Percentiles rank a stretch among this genome's conserved stretches.
These are phyloP conservation scores for Aspergillus costaricaensis DNA, from an alignment of 2,329 filamentous ascomycete species.

Conservation along the genomic window DNA sequence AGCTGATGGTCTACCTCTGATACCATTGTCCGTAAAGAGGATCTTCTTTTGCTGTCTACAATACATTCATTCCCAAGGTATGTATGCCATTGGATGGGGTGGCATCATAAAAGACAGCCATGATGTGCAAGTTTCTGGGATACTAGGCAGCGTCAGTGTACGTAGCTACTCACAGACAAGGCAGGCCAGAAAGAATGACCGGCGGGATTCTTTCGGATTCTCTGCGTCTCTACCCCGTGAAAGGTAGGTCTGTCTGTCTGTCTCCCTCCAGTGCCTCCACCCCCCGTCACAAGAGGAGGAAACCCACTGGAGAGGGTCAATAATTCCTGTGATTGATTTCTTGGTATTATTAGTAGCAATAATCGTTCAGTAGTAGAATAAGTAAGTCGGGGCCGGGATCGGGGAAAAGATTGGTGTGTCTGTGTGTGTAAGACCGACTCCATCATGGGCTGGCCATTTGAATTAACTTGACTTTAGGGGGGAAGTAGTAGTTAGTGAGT, in stretches of 20 bases:
- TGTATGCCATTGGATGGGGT: background rate
- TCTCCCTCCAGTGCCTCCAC: no score
- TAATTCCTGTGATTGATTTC: background rate
- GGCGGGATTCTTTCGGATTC: constrained; percentile 4
- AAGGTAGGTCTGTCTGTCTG: background rate
- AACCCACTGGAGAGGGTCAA: background rate
- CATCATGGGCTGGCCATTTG: background rate
- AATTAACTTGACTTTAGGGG: background rate
- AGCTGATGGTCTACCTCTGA: background rate
- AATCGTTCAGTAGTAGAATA: background rate
- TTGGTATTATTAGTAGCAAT: constrained; percentile 1
- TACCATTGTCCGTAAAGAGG: no score
- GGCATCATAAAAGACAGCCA: background rate
- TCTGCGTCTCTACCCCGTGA: constrained; percentile 9
- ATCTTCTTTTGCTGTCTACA: no score
- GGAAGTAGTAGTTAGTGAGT: background rate
- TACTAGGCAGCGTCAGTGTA: background rate
- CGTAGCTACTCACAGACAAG: background rate
- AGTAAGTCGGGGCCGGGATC: background rate
- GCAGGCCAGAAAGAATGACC: background rate
- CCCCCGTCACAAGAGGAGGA: background rate
- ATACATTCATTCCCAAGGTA: no score
- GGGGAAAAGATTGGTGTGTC: background rate
- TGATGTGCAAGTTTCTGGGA: background rate
- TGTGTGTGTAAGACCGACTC: background rate